These are phyloP conservation scores for slime mould (Dictyostelium discoideum) DNA, from an alignment of 78 protist species.

Conservation along the genomic window DNA sequence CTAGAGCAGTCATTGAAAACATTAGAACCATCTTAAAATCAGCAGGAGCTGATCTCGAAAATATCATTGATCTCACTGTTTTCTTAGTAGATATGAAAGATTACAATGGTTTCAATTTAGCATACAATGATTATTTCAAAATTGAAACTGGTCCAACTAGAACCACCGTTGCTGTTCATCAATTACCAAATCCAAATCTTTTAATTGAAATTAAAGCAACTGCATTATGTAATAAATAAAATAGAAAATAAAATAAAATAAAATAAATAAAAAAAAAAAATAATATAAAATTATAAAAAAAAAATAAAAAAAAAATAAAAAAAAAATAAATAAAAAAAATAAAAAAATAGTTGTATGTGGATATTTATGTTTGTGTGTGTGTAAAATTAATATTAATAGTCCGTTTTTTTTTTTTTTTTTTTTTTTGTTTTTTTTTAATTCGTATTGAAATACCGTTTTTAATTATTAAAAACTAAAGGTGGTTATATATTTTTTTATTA, in stretches of 20 bases:
- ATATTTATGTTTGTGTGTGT: too few relatives aligned
- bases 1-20: constrained; percentile 85
- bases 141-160: constrained; percentile 85
- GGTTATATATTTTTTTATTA: too few relatives aligned
- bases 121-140: constrained; percentile 77
- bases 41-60: constrained; percentile 73
- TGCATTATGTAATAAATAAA: constrained; percentile 62
- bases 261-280: background rate
- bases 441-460: too few relatives aligned
- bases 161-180: constrained; percentile 85
- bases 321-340: too few relatives aligned
- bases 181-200: constrained; percentile 87
- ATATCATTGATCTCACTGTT: constrained; percentile 85
- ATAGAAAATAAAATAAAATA: background rate
- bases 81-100: constrained; percentile 87
- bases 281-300: background rate
- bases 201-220: constrained; percentile 84
- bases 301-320: too few relatives aligned
- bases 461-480: too few relatives aligned
- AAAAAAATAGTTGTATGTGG: too few relatives aligned
- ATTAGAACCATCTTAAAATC: constrained; percentile 68
- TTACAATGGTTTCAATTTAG: constrained; percentile 76
- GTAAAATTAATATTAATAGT: too few relatives aligned
- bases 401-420: too few relatives aligned
- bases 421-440: too few relatives aligned